Evolutionary conservation across 805 yeast genomes (phyloP).

Genomic region (Maudiozyma saulgeensis): DNA sequence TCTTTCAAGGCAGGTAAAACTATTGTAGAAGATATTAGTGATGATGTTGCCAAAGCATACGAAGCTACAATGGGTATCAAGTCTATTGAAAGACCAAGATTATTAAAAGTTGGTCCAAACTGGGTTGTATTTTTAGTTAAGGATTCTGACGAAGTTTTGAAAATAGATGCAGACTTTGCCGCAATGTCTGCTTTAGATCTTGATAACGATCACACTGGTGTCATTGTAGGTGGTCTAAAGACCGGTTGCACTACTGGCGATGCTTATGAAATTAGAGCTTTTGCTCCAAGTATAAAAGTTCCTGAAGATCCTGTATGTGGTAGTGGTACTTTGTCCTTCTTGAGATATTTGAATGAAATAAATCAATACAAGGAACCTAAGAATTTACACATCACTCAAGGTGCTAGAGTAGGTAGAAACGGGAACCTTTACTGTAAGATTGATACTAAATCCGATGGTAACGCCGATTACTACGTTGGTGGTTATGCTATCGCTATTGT

Average conservation of each 20-base stretch:
- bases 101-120: conserved; percentile 37
- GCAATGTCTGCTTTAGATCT: conserved; percentile 14
- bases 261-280: conserved; percentile 37
- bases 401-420: conserved; percentile 32
- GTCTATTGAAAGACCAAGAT: conserved; percentile 17
- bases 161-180: conserved; percentile 27
- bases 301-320: conserved; percentile 51
- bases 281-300: conserved; percentile 31
- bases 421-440: conserved; percentile 29
- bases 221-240: conserved; percentile 32
- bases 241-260: conserved; percentile 10
- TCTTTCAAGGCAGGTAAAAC: conserved; percentile 24
- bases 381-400: conserved; percentile 29
- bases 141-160: conserved; percentile 27
- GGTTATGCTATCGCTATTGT: conserved; percentile 34
- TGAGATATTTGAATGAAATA: conserved; percentile 21
- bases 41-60: conserved; percentile 6
- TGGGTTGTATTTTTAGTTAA: conserved; percentile 35
- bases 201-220: conserved; percentile 26
- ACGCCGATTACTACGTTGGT: conserved; percentile 27
- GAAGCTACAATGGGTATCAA: conserved; percentile 7
- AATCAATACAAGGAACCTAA: conserved; percentile 14
- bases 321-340: conserved; percentile 35
- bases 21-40: conserved; percentile 10
- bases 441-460: conserved; percentile 5